These are phyloP conservation scores for Calonectria pauciramosa DNA, from an alignment of 2,329 filamentous ascomycete genomes.

Conservation along the genomic window DNA sequence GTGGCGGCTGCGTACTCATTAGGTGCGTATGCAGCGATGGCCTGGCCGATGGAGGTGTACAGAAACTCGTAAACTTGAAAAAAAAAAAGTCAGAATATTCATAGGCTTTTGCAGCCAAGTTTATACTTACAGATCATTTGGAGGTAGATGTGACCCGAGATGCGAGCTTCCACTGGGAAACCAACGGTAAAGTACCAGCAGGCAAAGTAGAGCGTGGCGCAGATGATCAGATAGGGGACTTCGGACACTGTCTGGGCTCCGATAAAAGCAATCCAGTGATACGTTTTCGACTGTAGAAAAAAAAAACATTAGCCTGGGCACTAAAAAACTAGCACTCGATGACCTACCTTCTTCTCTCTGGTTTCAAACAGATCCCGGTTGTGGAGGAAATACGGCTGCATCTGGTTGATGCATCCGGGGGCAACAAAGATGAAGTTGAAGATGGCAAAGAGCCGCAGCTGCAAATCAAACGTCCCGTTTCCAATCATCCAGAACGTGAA, in stretches of 20 bases:
- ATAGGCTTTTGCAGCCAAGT: accelerated
- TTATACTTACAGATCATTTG: slow-evolving; percentile 61
- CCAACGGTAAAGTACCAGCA: slow-evolving; percentile 64
- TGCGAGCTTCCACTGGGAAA: slow-evolving; percentile 53
- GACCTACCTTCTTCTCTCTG: slow-evolving; percentile 58
- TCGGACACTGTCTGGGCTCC: slow-evolving; percentile 58
- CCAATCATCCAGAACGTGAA: slow-evolving; percentile 65
- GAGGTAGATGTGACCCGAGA: slow-evolving; percentile 59
- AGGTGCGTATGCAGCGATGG: slow-evolving; percentile 63
- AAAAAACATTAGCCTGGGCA: background rate
- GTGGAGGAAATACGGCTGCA: slow-evolving; percentile 63
- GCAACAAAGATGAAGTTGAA: slow-evolving; percentile 69
- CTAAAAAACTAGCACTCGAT: background rate
- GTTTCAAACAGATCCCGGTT: slow-evolving; percentile 63
- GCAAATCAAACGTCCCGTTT: slow-evolving; percentile 55
- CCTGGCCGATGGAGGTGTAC: slow-evolving; percentile 58
- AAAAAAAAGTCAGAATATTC: slow-evolving; percentile 34
- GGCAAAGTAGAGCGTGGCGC: slow-evolving; percentile 56
- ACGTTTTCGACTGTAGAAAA: slow-evolving; percentile 56
- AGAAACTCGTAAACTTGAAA: slow-evolving; percentile 54
- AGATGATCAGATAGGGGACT: slow-evolving; percentile 55
- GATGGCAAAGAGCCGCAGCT: slow-evolving; percentile 59
- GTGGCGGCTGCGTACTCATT: slow-evolving; percentile 64
- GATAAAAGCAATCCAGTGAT: slow-evolving; percentile 65
- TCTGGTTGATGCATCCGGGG: slow-evolving; percentile 50